Base-by-base conservation (phyloP, 208 protist genomes). In the Wallacemonas sp. region DNA sequence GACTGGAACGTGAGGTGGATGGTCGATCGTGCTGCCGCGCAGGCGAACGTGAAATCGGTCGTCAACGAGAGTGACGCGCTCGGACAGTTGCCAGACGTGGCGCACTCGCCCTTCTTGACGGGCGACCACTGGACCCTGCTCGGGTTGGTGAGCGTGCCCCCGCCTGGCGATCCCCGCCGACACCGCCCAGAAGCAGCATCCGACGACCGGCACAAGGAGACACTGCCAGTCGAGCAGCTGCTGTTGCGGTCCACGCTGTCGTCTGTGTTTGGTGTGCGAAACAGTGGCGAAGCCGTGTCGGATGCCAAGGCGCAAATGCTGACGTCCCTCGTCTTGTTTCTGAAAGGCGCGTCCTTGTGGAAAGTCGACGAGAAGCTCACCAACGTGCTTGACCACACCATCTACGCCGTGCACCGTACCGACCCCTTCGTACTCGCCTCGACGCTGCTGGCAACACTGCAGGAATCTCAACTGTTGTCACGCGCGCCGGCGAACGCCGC, bases 381-480 rank as follows among this genome's bases (percentile, higher is more conserved):
- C 47, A 67, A 68, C 14, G 41, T 72, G 23, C 34, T 82, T 0
- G 63, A 70, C 24, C 24, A 46, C 33, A 75, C 39, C 14, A 72
- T 76, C 44, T 66, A 68, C 29, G 87, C 83, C 0, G 62, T 76
- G 2, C 81, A 70, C 41, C 60, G 73, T 54, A 75, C 69, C 23
- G 87, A 93, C 26, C 68, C 87, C 0, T 84, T 90, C 47, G 60
- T 90, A 0, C 54, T 93, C 23, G 70, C 80, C 44, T 65, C 72
- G 2, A 78, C 71, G 36, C 61, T 87, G 11, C 47, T 92, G 17
- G 39, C 44, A 23, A 23, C 48, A 1, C 56, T 49, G 1, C 41
- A 76, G 32, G 32, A n/a, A 0, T 61, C 61, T 54, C 8, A 41
- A 41, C 41, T 39, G 47, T 76, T 54, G 21, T 43, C 11, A 52